These are phyloP conservation scores for Cyclocybe cylindracea DNA, from an alignment of 768 basidiomycete species.

Conservation along the genomic window DNA sequence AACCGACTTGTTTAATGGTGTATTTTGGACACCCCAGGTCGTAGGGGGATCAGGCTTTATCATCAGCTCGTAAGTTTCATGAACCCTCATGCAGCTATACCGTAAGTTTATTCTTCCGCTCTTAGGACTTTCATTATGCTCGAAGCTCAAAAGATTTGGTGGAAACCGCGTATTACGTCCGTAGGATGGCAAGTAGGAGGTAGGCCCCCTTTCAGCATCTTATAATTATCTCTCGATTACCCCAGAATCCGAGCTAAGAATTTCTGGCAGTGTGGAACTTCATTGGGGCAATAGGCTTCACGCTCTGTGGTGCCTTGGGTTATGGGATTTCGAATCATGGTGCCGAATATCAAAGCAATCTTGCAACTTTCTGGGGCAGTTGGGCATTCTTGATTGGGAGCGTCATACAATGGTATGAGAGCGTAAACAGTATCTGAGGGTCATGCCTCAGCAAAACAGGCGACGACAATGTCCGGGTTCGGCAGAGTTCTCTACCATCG, in stretches of 20 bases:
- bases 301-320: constrained; percentile 57
- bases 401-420: constrained; percentile 55
- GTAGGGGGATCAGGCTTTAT: constrained; percentile 62
- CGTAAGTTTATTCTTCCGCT: background rate
- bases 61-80: constrained; percentile 38
- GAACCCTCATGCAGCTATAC: background rate
- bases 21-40: constrained; percentile 66
- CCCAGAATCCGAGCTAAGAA: too few relatives aligned
- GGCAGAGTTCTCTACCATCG: too few relatives aligned
- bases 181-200: constrained; percentile 60
- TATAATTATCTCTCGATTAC: background rate
- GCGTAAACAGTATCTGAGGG: constrained; percentile 44
- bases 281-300: constrained; percentile 59
- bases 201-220: constrained; percentile 12
- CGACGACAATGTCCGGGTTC: too few relatives aligned
- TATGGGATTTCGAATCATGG: constrained; percentile 34
- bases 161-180: constrained; percentile 37
- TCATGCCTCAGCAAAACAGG: background rate
- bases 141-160: constrained; percentile 60
- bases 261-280: constrained; percentile 53
- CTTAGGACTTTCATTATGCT: constrained; percentile 45
- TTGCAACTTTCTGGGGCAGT: constrained; percentile 58
- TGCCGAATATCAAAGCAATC: constrained; percentile 50
- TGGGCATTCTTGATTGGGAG: constrained; percentile 69
- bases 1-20: constrained; percentile 40